Evolutionary conservation across 2,329 filamentous ascomycete genomes (phyloP).

Genomic region (Apiospora saccharicola): DNA sequence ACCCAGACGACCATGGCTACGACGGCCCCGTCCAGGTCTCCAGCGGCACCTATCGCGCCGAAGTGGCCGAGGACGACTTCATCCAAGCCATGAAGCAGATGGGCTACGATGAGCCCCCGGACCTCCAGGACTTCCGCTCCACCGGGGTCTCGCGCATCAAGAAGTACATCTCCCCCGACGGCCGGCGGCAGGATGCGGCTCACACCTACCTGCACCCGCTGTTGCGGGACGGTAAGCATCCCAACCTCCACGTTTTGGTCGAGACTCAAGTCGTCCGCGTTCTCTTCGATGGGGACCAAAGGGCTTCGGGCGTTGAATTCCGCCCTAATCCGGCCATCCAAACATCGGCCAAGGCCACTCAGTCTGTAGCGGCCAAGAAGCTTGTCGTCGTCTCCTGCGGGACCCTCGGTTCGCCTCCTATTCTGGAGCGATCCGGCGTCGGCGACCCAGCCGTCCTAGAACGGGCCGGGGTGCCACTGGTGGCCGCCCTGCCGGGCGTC

Average conservation of each 20-base stretch:
- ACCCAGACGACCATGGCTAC: conserved; percentile 52
- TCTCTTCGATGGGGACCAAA: conserved; percentile 58
- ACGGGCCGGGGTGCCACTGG: conserved; percentile 52
- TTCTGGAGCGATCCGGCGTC: conserved; percentile 70
- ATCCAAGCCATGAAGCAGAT: conserved; percentile 52
- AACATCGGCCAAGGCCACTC: conserved; percentile 31
- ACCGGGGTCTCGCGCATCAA: conserved; percentile 42
- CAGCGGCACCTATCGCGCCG: conserved; percentile 52
- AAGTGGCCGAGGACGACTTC: conserved; percentile 53
- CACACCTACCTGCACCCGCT: conserved; percentile 39
- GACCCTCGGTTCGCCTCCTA: conserved; percentile 58
- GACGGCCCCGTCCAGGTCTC: conserved; percentile 58
- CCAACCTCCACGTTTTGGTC: conserved; percentile 42
- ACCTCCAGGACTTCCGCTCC: conserved; percentile 51
- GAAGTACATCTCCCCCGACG: conserved; percentile 37
- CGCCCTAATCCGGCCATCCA: conserved; percentile 54
- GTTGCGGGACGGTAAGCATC: conserved; percentile 38
- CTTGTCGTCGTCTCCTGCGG: conserved; percentile 60
- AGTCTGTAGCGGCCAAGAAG: conserved; percentile 57
- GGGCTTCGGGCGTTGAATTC: conserved; percentile 57
- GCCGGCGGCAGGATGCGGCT: conserved; percentile 39
- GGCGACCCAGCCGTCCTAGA: conserved; percentile 56
- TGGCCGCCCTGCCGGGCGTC: conserved; percentile 60
- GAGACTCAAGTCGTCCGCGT: conserved; percentile 52
- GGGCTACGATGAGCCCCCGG: conserved; percentile 58